Base-by-base conservation (phyloP, 345 rosid genomes). In the Salix suchowensis region DNA sequence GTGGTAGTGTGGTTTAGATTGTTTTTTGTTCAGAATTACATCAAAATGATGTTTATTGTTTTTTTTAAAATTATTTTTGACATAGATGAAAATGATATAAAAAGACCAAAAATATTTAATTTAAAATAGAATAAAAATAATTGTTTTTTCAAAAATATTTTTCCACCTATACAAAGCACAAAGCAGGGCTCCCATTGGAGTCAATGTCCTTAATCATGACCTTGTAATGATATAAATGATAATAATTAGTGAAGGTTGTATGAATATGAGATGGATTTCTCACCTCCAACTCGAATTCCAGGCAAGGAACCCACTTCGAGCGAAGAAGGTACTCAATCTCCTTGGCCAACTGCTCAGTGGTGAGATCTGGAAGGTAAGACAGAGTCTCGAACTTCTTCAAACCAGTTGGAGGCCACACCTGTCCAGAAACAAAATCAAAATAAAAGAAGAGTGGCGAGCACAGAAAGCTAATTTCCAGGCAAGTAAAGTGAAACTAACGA, bases 241-340 rank as follows among this genome's bases (percentile, higher is more conserved):
- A n/a, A 23, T 3, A n/a, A 23, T n/a, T n/a, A n/a, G 28, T 58
- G 62, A 23, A 9, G 23, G 23, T 58, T 58, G 62, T 58, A 24
- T 10, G 14, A n/a, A n/a, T 58, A 58, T n/a, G 44, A 18, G 23
- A 15, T 32, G 69, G 23, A 34, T 18, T 36, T 6, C 6, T 66
- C 39, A 89, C 89, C 86, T 81, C 82, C 60, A 80, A 48, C 77
- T 86, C 87, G 83, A 89, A 89, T 76, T 89, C 92, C 76, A 88
- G 74, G 84, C 92, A 89, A 52, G 92, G 92, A 78, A 88, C 50
- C 91, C 93, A 89, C 58, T 81, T 81, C 21, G 1, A 42, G 50
- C 93, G 86, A 66, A 89, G 23, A 74, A 87, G 91, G 89, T 89
- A 89, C 19, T 79, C 84, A 0, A 88, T 69, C 78, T 89, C 93